These are phyloP conservation scores for Wickerhamomyces kurtzmanii DNA, from an alignment of 805 yeast species.

Conservation along the genomic window DNA sequence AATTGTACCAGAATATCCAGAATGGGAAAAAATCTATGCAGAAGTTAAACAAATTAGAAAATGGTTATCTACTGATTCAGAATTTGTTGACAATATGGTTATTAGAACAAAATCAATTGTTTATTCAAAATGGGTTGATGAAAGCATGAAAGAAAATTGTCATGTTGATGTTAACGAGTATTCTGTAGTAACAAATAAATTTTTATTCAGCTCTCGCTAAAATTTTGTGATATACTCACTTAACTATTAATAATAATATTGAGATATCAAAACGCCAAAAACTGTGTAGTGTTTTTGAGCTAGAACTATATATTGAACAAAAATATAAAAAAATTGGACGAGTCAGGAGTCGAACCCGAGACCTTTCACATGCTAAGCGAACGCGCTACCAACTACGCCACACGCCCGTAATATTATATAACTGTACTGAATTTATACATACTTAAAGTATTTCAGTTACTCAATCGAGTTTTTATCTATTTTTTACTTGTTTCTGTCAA, in stretches of 20 bases:
- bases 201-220: too few species aligned
- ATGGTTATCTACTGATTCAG: slow-evolving; percentile 3
- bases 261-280: background rate
- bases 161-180: slow-evolving; percentile 23
- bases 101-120: slow-evolving; percentile 24
- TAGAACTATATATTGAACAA: too few species aligned
- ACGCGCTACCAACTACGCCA: slow-evolving; percentile 59
- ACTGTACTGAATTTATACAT: too few species aligned
- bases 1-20: slow-evolving; percentile 20
- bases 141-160: slow-evolving; percentile 19
- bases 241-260: background rate
- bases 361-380: slow-evolving; percentile 54
- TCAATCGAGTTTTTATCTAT: too few species aligned
- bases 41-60: slow-evolving; percentile 5
- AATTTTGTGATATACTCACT: too few species aligned
- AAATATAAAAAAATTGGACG: too few species aligned
- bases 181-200: slow-evolving; percentile 4
- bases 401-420: slow-evolving; percentile 46
- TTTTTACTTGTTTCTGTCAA: too few species aligned
- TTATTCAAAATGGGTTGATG: slow-evolving; percentile 23
- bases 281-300: background rate
- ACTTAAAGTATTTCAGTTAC: too few species aligned
- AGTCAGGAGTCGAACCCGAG: slow-evolving; percentile 53
- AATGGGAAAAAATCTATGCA: slow-evolving; percentile 1
- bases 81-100: slow-evolving; percentile 5